Base-by-base conservation (phyloP, 2,329 filamentous ascomycete species). In the Neospermospora avenae region DNA sequence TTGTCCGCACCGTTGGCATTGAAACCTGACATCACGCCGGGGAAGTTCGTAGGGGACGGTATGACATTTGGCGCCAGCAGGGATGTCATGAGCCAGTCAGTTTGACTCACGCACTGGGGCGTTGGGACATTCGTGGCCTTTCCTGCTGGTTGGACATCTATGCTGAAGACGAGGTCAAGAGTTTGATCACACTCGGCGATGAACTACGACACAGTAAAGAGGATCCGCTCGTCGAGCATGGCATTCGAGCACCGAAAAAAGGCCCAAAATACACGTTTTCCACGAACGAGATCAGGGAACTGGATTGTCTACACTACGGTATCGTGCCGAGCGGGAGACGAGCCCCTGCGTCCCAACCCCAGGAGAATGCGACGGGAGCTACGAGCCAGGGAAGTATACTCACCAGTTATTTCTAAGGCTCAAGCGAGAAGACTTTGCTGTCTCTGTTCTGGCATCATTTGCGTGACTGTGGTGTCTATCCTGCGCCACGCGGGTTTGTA, bases 361-460 rank as follows among this genome's bases (percentile, higher is more conserved):
- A 51, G 34, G 42, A 51, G 22, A 41, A 51, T 18, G 31, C 45
- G 11, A 65, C 69, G 59, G 64, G 61, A 57, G 45, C 69, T 18
- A 59, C 61, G 1, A 66, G 67, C 10, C 49, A 60, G 14, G 67
- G 67, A 7, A 65, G 62, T 14, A 66, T 69, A 62, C 14, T 67
- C 6, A 46, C 46, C 13, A 52, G 69, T 0, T 64, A 69, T 35
- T 67, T 70, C 46, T 55, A 59, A 0, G 66, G 64, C 1, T 55
- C 63, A 16, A 60, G 63, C 20, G 62, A 65, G 31, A 59, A 61
- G 16, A 65, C 56, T 34, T 53, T 69, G 10, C 35, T 55, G 11
- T 51, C 55, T 8, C 16, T 70, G 11, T 67, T 66, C 28, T 70
- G 62, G 60, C 64, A 68, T 60, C 58, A 65, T 54, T 64, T 69